A percentile compares a stretch with the other conserved stretches of the same genome.
phyloP scores from a whole-genome alignment of 2,329 filamentous ascomycete genomes.

The Diaporthe longicolla region DNA sequence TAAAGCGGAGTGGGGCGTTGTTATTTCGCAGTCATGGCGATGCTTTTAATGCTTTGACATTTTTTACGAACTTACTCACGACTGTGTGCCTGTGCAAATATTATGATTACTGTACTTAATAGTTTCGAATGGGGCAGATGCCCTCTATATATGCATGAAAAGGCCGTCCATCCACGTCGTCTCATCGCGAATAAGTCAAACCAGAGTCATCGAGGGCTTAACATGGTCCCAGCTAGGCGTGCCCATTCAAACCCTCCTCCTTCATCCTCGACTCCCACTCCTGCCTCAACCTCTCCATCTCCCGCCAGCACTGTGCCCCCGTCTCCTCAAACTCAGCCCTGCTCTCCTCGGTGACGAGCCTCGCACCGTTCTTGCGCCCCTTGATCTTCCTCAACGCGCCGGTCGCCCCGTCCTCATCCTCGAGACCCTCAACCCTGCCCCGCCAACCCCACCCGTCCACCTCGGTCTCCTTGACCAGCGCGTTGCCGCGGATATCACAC shows the following conservation, averaged over 20 bases:
- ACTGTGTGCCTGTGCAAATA: constrained; percentile 16
- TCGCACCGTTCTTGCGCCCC: constrained; percentile 71
- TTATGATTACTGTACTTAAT: constrained; percentile 24
- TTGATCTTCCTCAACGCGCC: constrained; percentile 66
- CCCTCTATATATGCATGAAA: constrained; percentile 5
- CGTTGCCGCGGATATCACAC: constrained; percentile 70
- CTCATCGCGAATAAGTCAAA: background rate
- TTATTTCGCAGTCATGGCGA: background rate
- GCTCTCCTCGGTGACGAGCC: constrained; percentile 72
- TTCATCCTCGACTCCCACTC: constrained; percentile 72
- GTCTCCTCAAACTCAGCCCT: constrained; percentile 73
- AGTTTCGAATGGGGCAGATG: background rate
- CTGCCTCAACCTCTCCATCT: constrained; percentile 79
- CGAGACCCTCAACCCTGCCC: constrained; percentile 67
- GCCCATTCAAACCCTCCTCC: background rate
- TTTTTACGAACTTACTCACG: background rate
- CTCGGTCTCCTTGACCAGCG: constrained; percentile 81
- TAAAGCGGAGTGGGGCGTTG: background rate
- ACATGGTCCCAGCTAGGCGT: background rate
- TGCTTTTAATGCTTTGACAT: background rate
- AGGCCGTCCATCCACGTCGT: background rate
- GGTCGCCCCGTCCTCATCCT: constrained; percentile 52
- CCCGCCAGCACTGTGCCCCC: constrained; percentile 74
- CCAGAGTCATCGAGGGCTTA: too few species aligned
- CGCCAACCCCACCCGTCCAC: constrained; percentile 88